Evolutionary conservation across 768 basidiomycete genomes (phyloP), one percentile per base, ranked within the genome.

Genomic region (Daedaleopsis nitida): DNA sequence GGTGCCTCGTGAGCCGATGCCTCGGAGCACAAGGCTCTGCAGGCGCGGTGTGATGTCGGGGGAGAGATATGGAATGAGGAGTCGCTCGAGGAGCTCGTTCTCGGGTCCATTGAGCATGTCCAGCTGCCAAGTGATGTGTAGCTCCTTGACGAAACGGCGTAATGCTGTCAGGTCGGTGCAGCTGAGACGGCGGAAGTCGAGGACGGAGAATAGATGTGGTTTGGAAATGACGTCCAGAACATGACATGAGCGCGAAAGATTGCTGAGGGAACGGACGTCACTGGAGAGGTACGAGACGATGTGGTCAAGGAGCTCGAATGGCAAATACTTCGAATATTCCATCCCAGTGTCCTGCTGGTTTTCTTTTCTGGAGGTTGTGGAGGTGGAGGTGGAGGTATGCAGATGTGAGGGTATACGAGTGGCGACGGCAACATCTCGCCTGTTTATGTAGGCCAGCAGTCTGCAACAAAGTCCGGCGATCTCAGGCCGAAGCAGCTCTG

Each of bases 291-390:
- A 62, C 43, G 50, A 45, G 1, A 57, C 43, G 44, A 62, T 57
- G 50, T 62, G 55, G 11, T 55, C 55, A 42, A 57, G 51, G 50
- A 62, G 55, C 44, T 62, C 60, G 55, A 62, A 19, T 3, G 60
- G 60, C 34, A 62, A 32, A 14, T 13, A 53, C 5, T 52, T 44
- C 24, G 24, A 13, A 37, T 10, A 14, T 14, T 34, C n/a, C 53
- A 43, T 55, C 35, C 21, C 34, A 2, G 27, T 32, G n/a, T 10
- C 17, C 17, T 45, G 21, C n/a, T 21, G 17, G 21, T 8, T 21
- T 19, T 45, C n/a, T 17, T n/a, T 5, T 10, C 1, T 45, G 44
- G 44, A 45, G 44, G n/a, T n/a, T n/a, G n/a, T 17, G 44, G 17
- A n/a, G 45, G 47, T 21, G n/a, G 44, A 45, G 44, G n/a, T 17